Base-by-base conservation (phyloP, 2,329 filamentous ascomycete species). In the Magnaporthales sp. region DNA sequence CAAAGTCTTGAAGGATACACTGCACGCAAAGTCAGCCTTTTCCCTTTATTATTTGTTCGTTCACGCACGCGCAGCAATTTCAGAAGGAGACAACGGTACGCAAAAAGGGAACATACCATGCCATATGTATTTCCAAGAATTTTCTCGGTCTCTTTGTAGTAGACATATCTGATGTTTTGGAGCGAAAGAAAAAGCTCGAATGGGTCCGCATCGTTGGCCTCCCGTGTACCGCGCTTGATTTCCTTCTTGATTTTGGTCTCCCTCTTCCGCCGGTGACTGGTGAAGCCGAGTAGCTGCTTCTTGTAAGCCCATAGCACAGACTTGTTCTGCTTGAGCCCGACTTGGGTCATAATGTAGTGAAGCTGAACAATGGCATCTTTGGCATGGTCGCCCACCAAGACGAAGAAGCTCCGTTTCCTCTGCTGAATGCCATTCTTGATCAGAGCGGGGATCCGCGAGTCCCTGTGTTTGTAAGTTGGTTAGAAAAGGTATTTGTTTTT, bases 141-240 rank as follows among this genome's bases (percentile, higher is more conserved):
- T 83, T 97, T 98, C 74, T 99, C 95, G 30, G 95, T 98, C 81
- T 99, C 95, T 80, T 99, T 99, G 83, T 99, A 99, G 84, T 97
- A 99, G 67, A 95, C 92, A 85, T 99, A 99, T 78, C 95, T 91
- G 76, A 99, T 97, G 78, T 97, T 93, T 81, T 98, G 91, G 67
- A 97, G 88, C 67, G 93, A 95, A 73, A 98, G 90, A 80, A 98
- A 99, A 66, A 98, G 86, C 80, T 99, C 95, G 81, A 99, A 99
- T 0, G 95, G 91, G 76, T 99, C 95, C 76, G 96, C 92, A 66
- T 88, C 86, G 77, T 99, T 97, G 69, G 91, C 87, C 78, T 99
- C 95, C 74, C 96, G 88, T 71, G 93, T 92, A 61, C 95, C 95
- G 73, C 93, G 87, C 81, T 96, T 97, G 78, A 99, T 92, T 75